phyloP scores from a whole-genome alignment of 2,329 filamentous ascomycete genomes.

The Monosporascus sp. region DNA sequence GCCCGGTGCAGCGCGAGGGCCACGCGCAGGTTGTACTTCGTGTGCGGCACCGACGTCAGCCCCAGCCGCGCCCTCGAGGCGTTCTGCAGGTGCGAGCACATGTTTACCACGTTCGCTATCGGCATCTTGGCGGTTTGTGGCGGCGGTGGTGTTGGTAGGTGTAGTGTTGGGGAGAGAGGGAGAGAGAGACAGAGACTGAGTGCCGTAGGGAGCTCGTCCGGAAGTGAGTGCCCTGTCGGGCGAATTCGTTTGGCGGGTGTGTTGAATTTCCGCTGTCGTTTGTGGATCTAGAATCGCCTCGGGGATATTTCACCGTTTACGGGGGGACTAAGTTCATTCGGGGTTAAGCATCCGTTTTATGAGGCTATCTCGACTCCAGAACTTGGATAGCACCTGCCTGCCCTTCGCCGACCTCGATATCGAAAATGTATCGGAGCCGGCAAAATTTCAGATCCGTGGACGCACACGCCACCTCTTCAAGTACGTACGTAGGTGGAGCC shows the following conservation, averaged over 20 bases:
- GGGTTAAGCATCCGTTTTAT: too few species aligned
- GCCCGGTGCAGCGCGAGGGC: slow-evolving; percentile 73
- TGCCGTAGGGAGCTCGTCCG: not conserved
- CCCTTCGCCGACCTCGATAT: too few species aligned
- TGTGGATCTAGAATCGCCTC: too few species aligned
- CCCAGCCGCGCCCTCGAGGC: slow-evolving; percentile 77
- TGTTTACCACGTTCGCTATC: slow-evolving; percentile 68
- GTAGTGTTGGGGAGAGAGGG: not conserved
- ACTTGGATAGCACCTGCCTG: too few species aligned
- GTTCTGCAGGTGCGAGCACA: slow-evolving; percentile 90
- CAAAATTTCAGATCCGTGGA: not conserved
- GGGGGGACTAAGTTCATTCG: too few species aligned
- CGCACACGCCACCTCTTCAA: not conserved
- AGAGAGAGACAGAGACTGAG: not conserved
- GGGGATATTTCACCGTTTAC: too few species aligned
- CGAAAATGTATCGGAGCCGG: not conserved
- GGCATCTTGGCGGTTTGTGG: slow-evolving; percentile 55
- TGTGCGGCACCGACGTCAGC: slow-evolving; percentile 76
- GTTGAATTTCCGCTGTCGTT: too few species aligned
- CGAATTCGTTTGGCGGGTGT: not conserved
- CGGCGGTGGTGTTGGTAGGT: not conserved
- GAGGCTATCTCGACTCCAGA: too few species aligned
- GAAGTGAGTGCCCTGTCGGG: not conserved
- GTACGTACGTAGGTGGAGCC: too few species aligned
- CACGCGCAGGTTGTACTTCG: slow-evolving; percentile 73